These are phyloP conservation scores for Cydonia oblonga DNA, from an alignment of 331 rosid species.

Conservation along the genomic window DNA sequence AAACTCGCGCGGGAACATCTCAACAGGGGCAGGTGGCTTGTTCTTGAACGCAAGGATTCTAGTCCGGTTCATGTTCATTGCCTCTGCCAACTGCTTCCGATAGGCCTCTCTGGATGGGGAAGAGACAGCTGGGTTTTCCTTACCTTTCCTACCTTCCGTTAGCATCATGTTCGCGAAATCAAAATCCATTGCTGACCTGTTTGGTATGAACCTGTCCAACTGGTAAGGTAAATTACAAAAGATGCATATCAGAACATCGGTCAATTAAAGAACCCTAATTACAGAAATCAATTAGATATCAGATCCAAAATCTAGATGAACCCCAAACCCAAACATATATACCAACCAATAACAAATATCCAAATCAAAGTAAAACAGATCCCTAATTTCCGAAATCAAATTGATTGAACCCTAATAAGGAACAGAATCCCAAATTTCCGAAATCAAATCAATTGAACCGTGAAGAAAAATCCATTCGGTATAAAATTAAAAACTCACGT, in stretches of 20 bases:
- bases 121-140: conserved; percentile 39
- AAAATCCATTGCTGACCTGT: conserved; percentile 68
- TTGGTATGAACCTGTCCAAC: conserved; percentile 77
- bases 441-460: not conserved
- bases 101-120: conserved; percentile 56
- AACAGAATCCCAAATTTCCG: not conserved
- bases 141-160: conserved; percentile 42
- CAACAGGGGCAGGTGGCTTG: conserved; percentile 52
- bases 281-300: not conserved
- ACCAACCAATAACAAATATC: not conserved
- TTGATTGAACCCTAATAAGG: not conserved
- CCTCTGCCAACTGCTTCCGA: conserved; percentile 45
- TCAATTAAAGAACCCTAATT: not conserved
- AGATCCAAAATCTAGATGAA: too few relatives aligned
- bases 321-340: too few relatives aligned
- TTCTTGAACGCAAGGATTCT: conserved; percentile 77
- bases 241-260: not conserved
- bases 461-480: not conserved
- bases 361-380: not conserved
- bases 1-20: conserved; percentile 29
- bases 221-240: conserved; percentile 5
- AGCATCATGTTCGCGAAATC: conserved; percentile 51
- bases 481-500: conserved; percentile 21
- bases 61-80: conserved; percentile 53
- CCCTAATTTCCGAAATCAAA: not conserved